Evolutionary conservation across 1,139 yeast genomes (phyloP).

Genomic region (Kodamaea suecica): DNA sequence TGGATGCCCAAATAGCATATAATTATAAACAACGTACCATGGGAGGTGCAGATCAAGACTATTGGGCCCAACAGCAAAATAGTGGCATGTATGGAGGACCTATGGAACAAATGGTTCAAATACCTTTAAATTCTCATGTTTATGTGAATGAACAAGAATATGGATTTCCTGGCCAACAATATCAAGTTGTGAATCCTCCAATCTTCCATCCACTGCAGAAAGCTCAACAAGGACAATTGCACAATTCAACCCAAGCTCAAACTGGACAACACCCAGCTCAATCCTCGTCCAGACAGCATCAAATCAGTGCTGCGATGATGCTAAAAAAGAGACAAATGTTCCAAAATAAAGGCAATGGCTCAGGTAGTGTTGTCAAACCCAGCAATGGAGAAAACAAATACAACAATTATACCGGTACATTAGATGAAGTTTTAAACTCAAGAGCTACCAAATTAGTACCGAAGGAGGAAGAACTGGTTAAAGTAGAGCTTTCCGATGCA

Average conservation of each 20-base stretch:
- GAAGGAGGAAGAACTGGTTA: conserved; percentile 13
- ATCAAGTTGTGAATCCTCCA: conserved; percentile 18
- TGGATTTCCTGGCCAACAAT: conserved; percentile 10
- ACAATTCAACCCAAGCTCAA: neutral
- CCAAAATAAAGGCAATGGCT: conserved; percentile 11
- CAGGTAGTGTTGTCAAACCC: conserved; percentile 11
- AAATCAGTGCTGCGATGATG: conserved; percentile 25
- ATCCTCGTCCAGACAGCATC: conserved; percentile 23
- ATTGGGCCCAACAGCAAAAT: conserved; percentile 19
- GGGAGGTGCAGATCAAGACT: conserved; percentile 17
- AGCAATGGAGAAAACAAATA: conserved; percentile 9
- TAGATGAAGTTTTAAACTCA: conserved; percentile 18
- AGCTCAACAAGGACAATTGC: neutral
- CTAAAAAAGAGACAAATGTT: conserved; percentile 24
- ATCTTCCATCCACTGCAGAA: neutral
- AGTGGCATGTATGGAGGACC: conserved; percentile 12
- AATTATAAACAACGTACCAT: conserved; percentile 4
- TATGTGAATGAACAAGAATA: conserved; percentile 17
- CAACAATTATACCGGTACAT: conserved; percentile 7
- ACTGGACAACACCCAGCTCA: conserved; percentile 4
- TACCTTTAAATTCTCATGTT: conserved; percentile 14
- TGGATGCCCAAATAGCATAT: conserved; percentile 7
- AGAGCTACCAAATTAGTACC: conserved; percentile 17
- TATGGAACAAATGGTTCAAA: conserved; percentile 13
- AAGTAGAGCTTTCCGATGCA: conserved; percentile 3